Evolutionary conservation across 2,329 filamentous ascomycete species (phyloP).

Genomic region (Rhexocercosporidium sp.): DNA sequence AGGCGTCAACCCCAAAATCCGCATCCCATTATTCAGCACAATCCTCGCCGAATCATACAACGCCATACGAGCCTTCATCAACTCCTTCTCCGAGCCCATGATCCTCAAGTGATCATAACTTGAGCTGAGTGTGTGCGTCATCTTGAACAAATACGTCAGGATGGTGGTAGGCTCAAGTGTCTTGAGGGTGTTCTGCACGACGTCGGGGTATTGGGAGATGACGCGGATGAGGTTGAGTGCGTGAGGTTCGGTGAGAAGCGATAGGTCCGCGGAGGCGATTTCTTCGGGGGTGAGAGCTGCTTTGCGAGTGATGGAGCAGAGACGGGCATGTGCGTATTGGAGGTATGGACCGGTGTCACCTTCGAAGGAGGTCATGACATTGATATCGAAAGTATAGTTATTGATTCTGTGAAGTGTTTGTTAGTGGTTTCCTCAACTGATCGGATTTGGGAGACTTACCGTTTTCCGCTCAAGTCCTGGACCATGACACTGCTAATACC

Average conservation of each 20-base stretch:
- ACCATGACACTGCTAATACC: constrained; percentile 97
- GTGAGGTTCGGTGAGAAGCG: constrained; percentile 72
- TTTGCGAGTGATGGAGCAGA: constrained; percentile 67
- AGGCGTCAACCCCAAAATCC: constrained; percentile 76
- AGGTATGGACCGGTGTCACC: constrained; percentile 86
- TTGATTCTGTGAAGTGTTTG: constrained; percentile 53
- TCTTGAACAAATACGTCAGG: constrained; percentile 78
- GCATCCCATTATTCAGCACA: constrained; percentile 84
- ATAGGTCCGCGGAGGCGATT: constrained; percentile 67
- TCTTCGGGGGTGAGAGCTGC: constrained; percentile 60
- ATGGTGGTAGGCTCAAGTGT: constrained; percentile 77
- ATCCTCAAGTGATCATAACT: constrained; percentile 85
- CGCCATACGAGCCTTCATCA: constrained; percentile 75
- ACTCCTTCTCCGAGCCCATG: constrained; percentile 75
- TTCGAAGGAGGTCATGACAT: constrained; percentile 83
- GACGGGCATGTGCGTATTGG: constrained; percentile 80
- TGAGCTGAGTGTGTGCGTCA: constrained; percentile 79
- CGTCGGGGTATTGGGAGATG: constrained; percentile 85
- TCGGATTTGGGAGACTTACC: constrained; percentile 52
- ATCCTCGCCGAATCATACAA: constrained; percentile 78
- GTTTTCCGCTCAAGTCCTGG: constrained; percentile 96
- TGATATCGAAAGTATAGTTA: constrained; percentile 77
- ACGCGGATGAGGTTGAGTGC: constrained; percentile 75
- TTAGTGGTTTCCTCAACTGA: constrained; percentile 5
- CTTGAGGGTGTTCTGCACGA: constrained; percentile 82